Evolutionary conservation across 1,284 basidiomycete species (phyloP), one percentile per base, ranked within the genome.

Genomic region (Mycosarcoma maydis): DNA sequence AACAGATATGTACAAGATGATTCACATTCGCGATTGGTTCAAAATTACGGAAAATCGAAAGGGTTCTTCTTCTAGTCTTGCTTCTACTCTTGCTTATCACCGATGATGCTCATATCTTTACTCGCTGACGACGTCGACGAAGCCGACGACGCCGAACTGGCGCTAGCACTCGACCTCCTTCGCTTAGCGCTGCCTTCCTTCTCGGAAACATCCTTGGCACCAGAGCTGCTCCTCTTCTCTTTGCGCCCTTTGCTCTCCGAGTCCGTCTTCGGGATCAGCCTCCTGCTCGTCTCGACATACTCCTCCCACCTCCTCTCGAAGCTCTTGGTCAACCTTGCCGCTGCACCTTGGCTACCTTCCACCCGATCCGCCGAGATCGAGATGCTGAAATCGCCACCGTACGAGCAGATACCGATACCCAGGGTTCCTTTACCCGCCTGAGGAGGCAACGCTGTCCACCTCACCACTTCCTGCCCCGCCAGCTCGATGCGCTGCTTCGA

Each of bases 391-490:
- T 54, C 53, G 20, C 67, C 75, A 14, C 49, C 62, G 52, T 80
- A 80, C 17, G 77, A 68, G 48, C 79, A 76, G 52, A 81, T 76
- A 14, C 79, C 79, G 19, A 80, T 80, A 3, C 68, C 79, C 4
- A 77, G 44, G 6, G 76, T 80, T 11, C 65, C 66, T 34, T 75
- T 75, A 11, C 75, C 78, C 0, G 66, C 78, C 40, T 80, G 79
- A 0, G 79, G 79, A 1, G 79, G 79, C 11, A 73, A 38, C 0
- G 75, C 78, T 9, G 58, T 70, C 73, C 73, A 75, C 8, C 57
- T 19, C 3, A 66, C 60, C 22, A 78, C 72, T 26, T 70, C 48
- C 24, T 58, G 36, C 4, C 66, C 77, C 1, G 68, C 77, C 7
- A 79, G 46, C 27, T 52, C 16, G 45, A 77, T 68, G 10, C 69